A percentile compares a stretch with the other conserved stretches of the same genome.
Evolutionary conservation across 352 stramenopile species (phyloP).

Genomic region (Phytopythium vexans): DNA sequence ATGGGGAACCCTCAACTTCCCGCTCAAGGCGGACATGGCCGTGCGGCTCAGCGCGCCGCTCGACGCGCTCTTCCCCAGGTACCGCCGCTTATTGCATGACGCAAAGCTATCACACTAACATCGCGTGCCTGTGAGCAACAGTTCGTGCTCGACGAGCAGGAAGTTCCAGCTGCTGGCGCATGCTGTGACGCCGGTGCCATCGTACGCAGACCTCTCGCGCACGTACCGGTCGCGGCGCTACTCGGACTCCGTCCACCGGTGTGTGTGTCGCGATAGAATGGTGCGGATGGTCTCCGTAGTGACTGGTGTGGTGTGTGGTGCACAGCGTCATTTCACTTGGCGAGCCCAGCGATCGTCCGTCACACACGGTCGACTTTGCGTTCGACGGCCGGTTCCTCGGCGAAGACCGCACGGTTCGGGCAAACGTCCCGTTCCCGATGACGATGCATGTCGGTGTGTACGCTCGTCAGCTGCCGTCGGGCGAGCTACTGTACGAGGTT

Average conservation of each 20-base stretch:
- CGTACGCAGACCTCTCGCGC: slow-evolving; percentile 47
- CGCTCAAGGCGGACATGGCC: slow-evolving; percentile 22
- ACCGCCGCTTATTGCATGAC: background rate
- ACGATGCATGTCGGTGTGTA: slow-evolving; percentile 61
- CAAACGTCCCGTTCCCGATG: slow-evolving; percentile 63
- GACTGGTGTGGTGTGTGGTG: background rate
- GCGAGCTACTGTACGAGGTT: slow-evolving; percentile 33
- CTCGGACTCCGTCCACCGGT: slow-evolving; percentile 48
- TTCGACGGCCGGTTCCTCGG: slow-evolving; percentile 46
- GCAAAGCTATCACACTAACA: background rate
- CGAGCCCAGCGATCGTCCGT: slow-evolving; percentile 9
- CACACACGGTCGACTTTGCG: slow-evolving; percentile 42
- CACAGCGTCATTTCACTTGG: slow-evolving; percentile 35
- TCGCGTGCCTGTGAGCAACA: slow-evolving; percentile 5
- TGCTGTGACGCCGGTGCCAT: slow-evolving; percentile 57
- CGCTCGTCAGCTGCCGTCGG: slow-evolving; percentile 16
- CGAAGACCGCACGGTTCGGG: slow-evolving; percentile 60
- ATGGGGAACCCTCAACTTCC: slow-evolving; percentile 64
- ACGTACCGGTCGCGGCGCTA: slow-evolving; percentile 39
- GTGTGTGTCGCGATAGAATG: background rate
- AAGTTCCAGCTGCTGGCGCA: slow-evolving; percentile 75
- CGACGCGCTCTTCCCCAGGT: slow-evolving; percentile 47
- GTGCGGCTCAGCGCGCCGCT: slow-evolving; percentile 39
- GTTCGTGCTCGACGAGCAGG: slow-evolving; percentile 47
- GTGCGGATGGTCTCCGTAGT: too few species aligned